Evolutionary conservation across 73 alveolate genomes (phyloP).

Genomic region (Tetrahymena malaccensis): DNA sequence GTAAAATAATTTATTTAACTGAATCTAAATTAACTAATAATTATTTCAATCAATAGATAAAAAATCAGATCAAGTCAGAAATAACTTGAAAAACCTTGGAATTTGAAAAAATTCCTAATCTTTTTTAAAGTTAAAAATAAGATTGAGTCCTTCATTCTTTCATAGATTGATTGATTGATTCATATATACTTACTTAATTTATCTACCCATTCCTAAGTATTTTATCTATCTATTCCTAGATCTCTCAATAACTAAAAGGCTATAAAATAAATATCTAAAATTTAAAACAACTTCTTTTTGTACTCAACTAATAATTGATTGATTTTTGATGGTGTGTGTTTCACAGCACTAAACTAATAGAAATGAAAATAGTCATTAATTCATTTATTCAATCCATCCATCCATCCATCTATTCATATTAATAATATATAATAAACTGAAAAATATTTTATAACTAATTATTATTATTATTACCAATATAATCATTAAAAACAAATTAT

Average conservation of each 20-base stretch:
- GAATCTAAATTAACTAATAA: not conserved
- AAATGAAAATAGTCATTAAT: no score
- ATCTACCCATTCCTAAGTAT: not conserved
- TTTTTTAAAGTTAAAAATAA: not conserved
- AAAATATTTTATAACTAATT: no score
- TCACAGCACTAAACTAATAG: not conserved
- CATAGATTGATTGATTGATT: no score
- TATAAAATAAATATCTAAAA: not conserved
- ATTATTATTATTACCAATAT: not conserved
- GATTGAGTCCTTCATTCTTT: no score
- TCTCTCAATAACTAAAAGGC: not conserved
- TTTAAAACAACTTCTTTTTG: not conserved
- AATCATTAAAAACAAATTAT: not conserved
- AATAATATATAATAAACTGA: no score
- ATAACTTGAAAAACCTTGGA: not conserved
- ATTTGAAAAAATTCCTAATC: not conserved
- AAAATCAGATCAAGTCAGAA: not conserved
- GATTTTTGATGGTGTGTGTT: not conserved
- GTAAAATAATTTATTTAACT: not conserved
- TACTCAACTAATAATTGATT: not conserved
- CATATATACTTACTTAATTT: not conserved
- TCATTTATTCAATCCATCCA: no score
- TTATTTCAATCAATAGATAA: not conserved
- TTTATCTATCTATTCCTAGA: not conserved
- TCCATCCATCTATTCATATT: no score